Base-by-base conservation (phyloP, 805 yeast species). In the Clavispora phyllophila region DNA sequence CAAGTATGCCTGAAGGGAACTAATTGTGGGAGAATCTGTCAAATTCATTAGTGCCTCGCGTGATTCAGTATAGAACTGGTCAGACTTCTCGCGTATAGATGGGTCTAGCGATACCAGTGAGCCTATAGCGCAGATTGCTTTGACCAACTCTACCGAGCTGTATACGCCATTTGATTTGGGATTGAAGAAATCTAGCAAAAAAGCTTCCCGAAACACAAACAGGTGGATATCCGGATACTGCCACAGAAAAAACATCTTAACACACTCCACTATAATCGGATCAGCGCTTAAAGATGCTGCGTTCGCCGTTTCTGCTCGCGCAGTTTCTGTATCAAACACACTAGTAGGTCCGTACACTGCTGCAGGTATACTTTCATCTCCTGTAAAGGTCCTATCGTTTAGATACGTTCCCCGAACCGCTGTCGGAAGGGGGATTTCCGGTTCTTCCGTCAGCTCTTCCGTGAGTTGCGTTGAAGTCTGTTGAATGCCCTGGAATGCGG, bases 181-280 rank as follows among this genome's bases (percentile, higher is more conserved):
- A 28, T 48, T 42, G 25, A 39, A 43, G 28, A 48, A 48, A 27
- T 48, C 51, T 4, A 46, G 44, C 18, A 48, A 41, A 28, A 48
- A 48, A 15, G 51, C 51, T 19, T 48, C 51, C 12, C 51, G 41
- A 36, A 46, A 48, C 12, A 48, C 43, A 27, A 48, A 48, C n/a
- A 49, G 44, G 29, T 46, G 50, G 43, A 46, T 40, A 35, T 46
- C 51, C 1, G 51, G 51, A 35, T 48, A 48, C 42, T 43, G 50
- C 51, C 51, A 48, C 24, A 46, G 41, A 36, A 48, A 48, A 34
- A 48, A 48, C 24, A 43, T 41, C 35, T 41, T 35, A 34, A 48
- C 32, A 18, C 50, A 48, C 33, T 43, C 44, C 18, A 43, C 33
- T 3, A 48, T 26, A 13, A 14, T 17, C 12, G 51, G 44, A 39